phyloP scores from a whole-genome alignment of 2,329 filamentous ascomycete species.

The Ophioceras dolichostomum region DNA sequence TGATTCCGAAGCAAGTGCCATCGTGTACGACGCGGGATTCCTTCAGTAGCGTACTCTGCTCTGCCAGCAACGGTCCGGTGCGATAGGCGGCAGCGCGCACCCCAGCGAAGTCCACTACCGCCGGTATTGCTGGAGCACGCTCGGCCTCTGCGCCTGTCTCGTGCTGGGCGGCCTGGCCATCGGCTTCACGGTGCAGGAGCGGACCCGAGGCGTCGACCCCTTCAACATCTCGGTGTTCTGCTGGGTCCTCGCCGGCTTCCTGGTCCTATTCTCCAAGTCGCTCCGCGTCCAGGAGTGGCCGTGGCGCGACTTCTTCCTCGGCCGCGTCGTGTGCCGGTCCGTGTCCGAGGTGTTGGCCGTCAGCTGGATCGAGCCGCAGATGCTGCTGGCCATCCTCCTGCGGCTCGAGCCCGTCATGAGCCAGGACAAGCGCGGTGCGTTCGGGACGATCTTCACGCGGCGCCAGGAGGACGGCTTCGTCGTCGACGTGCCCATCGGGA shows the following conservation, averaged over 20 bases:
- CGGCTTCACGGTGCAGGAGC: not conserved
- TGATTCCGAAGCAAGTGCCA: too few relatives aligned
- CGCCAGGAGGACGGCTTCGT: conserved; percentile 3
- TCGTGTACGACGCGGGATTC: too few relatives aligned
- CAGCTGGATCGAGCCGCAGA: conserved; percentile 10
- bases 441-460: conserved; percentile 4
- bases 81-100: too few relatives aligned
- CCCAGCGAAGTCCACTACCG: not conserved
- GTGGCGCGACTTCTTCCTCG: conserved; percentile 18
- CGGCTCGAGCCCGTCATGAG: conserved; percentile 1
- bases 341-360: conserved; percentile 13
- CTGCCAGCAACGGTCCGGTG: too few relatives aligned
- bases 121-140: not conserved
- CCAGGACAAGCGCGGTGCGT: conserved; percentile 1
- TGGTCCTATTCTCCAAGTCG: conserved; percentile 15
- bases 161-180: not conserved
- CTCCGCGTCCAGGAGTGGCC: conserved; percentile 15
- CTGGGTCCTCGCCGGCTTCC: conserved; percentile 16
- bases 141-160: not conserved
- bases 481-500: conserved; percentile 3
- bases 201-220: conserved; percentile 12
- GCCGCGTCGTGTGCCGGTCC: conserved; percentile 12
- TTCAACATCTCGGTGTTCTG: conserved; percentile 16
- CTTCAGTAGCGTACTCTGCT: too few relatives aligned
- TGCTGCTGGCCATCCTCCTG: conserved; percentile 3